Conservation (phyloP, 495 filamentous ascomycete genomes). For the Trypethelium eluteriae region DNA sequence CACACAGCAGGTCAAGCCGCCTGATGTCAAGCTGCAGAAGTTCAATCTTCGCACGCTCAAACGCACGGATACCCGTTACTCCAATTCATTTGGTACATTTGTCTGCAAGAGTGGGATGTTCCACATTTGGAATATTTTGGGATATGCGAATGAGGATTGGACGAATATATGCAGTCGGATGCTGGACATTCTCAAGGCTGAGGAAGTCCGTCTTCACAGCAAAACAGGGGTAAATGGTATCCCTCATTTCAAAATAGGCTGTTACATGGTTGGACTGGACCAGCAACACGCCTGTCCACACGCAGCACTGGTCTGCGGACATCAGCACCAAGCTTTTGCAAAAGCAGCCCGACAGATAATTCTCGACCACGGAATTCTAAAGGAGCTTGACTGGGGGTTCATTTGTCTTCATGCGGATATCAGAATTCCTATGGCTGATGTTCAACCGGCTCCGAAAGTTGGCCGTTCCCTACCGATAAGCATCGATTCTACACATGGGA, state of each 20-base stretch:
- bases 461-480: too few relatives aligned
- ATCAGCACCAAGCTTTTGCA: not conserved
- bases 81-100: not conserved
- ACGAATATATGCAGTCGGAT: not conserved
- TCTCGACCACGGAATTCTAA: not conserved
- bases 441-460: not conserved
- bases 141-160: not conserved
- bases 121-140: not conserved
- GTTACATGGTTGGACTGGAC: not conserved
- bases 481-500: too few relatives aligned
- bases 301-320: not conserved
- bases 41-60: not conserved
- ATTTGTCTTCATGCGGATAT: constrained; percentile 8
- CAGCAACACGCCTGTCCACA: constrained; percentile 4
- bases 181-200: constrained; percentile 4
- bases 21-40: not conserved
- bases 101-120: constrained; percentile 2
- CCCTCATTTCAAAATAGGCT: not conserved
- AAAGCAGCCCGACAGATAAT: not conserved
- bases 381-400: not conserved
- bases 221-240: not conserved
- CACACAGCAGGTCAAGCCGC: not conserved
- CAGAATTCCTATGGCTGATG: not conserved
- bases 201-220: not conserved
- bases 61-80: not conserved